Base-by-base conservation (phyloP, 2,329 filamentous ascomycete species). In the Ambrosiella beaveri region DNA sequence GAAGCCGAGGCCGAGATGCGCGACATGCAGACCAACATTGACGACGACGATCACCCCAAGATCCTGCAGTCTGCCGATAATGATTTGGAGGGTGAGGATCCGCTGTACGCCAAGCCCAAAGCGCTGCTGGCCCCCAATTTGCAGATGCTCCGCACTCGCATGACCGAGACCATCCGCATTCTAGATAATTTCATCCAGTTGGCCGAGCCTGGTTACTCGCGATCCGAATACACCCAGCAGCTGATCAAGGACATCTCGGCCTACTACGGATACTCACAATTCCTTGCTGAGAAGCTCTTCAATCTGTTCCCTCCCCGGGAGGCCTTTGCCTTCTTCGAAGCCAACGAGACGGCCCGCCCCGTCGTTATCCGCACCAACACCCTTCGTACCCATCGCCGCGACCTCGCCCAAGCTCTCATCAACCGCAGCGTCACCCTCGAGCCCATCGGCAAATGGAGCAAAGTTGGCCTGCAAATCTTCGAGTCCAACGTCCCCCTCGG, bases 311-410 rank as follows among this genome's bases (percentile, higher is more conserved):
- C 89, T 1, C 88, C 93, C 0, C 84, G 85, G 65, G 93, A 98
- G 73, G 93, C 93, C 0, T 94, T 97, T 65, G 90, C 90, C 57
- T 98, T 98, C 73, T 97, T 98, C 73, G 93, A 98, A 73, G 91
- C 91, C 65, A 98, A 98, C 81, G 93, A 98, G 73, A 89, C 87
- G 36, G 82, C 89, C 12, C 82, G 93, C 56, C 93, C 93, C 3
- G 84, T 98, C 60, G 93, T 98, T 63, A 94, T 98, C 68, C 84
- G 93, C 66, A 97, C 93, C 62, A 98, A 98, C 72, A 98, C 91
- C 7, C 80, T 98, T 60, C 85, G 88, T 64, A 84, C 81, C 41
- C 79, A 83, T 67, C 76, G 81, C 56, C 74, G 81, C 65, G 90
- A 95, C 62, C 84, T 98, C 15, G 93, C 93, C 8, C 90, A 96